Percentiles rank a stretch among this genome's conserved stretches.
These are phyloP conservation scores for Tricholoma furcatifolium DNA, from an alignment of 768 basidiomycete species.

Conservation along the genomic window DNA sequence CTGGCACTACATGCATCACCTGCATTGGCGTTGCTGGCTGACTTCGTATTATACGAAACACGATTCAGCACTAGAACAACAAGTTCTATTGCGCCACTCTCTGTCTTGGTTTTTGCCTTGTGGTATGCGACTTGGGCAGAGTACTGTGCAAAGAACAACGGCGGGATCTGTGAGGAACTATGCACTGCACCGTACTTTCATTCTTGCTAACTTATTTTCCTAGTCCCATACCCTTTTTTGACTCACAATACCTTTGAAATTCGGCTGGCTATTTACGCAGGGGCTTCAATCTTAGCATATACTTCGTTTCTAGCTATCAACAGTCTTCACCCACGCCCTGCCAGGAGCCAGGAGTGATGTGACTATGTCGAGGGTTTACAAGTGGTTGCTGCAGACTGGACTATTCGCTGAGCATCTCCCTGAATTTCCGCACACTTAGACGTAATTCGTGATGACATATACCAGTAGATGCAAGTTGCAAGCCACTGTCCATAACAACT, in stretches of 20 bases:
- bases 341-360: background rate
- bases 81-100: slow-evolving; percentile 24
- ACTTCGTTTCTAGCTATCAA: slow-evolving; percentile 61
- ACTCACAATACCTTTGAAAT: slow-evolving; percentile 51
- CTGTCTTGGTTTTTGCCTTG: slow-evolving; percentile 27
- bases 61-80: slow-evolving; percentile 43
- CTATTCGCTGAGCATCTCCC: no score
- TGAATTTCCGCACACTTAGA: no score
- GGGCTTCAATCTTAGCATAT: slow-evolving; percentile 49
- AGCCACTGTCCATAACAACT: no score
- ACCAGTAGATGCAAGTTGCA: background rate
- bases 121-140: slow-evolving; percentile 71
- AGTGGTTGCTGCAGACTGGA: no score
- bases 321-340: slow-evolving; percentile 38
- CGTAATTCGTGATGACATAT: no score
- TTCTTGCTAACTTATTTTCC: slow-evolving; percentile 1
- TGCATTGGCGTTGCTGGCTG: slow-evolving; percentile 51
- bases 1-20: slow-evolving; percentile 68
- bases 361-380: no score
- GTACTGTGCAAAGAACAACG: slow-evolving; percentile 57
- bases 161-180: slow-evolving; percentile 51
- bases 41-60: slow-evolving; percentile 67
- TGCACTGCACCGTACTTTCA: background rate
- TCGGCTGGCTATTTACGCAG: slow-evolving; percentile 60
- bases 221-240: slow-evolving; percentile 86